Percentiles rank a stretch among this genome's conserved stretches.
These are phyloP conservation scores for Sugiyamaella pinicola DNA, from an alignment of 1,139 yeast species.

Conservation along the genomic window DNA sequence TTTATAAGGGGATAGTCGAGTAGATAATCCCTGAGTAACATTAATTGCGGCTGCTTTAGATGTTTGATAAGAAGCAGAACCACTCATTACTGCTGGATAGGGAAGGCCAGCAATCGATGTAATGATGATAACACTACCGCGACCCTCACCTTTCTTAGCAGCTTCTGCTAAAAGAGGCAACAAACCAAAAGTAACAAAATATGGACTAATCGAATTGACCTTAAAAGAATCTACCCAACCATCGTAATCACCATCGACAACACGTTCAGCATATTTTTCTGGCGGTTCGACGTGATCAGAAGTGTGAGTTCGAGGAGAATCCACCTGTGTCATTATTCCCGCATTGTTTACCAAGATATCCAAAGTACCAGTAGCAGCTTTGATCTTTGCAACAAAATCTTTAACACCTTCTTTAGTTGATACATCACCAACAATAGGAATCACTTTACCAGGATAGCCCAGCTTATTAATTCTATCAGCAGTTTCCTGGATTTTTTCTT, in stretches of 20 bases:
- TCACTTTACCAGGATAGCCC: constrained; percentile 26
- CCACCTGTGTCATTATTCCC: constrained; percentile 20
- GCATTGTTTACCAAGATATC: constrained; percentile 30
- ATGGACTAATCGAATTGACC: constrained; percentile 22
- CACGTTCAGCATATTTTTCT: constrained; percentile 20
- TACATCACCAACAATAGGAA: constrained; percentile 25
- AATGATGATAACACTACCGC: constrained; percentile 65
- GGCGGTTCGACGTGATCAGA: constrained; percentile 15
- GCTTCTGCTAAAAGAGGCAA: constrained; percentile 24
- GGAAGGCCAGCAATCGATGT: constrained; percentile 82
- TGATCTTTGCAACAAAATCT: constrained; percentile 21
- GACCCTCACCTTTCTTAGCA: constrained; percentile 23
- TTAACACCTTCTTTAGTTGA: constrained; percentile 25
- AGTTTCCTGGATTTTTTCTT: constrained; percentile 24
- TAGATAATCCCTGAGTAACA: constrained; percentile 68
- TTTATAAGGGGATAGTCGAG: constrained; percentile 18
- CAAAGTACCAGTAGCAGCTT: constrained; percentile 17
- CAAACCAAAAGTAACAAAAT: constrained; percentile 22
- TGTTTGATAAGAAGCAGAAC: constrained; percentile 76
- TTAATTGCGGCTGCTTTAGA: constrained; percentile 84
- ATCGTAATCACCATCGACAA: constrained; percentile 24
- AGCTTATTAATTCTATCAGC: constrained; percentile 23
- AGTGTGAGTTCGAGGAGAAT: constrained; percentile 3
- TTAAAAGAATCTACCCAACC: constrained; percentile 24
- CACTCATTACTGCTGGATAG: constrained; percentile 66